Conservation (phyloP, 2,329 filamentous ascomycete genomes). For the Cordyceps pruinosa region DNA sequence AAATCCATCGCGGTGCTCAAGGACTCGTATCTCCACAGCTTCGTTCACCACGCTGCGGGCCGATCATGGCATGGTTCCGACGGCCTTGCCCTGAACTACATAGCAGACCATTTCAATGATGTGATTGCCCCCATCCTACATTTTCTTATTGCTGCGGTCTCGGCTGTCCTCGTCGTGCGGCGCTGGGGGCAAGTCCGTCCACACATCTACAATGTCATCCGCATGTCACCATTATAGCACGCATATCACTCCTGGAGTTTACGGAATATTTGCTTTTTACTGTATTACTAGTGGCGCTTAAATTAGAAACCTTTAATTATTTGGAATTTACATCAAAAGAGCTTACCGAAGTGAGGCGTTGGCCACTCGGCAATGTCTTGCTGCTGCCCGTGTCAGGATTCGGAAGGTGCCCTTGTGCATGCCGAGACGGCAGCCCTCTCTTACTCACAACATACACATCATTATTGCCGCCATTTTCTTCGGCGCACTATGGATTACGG, state of each 20-base stretch:
- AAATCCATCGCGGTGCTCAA: constrained; percentile 14
- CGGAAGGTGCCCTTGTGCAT: neutral
- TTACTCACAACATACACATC: neutral
- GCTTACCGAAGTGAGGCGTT: no score
- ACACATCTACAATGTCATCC: neutral
- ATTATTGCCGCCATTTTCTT: neutral
- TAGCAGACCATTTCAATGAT: constrained; percentile 14
- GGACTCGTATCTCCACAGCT: constrained; percentile 9
- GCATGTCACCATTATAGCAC: neutral
- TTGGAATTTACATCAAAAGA: no score
- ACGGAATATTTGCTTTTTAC: neutral
- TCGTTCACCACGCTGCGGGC: constrained; percentile 18
- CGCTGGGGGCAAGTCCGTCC: neutral
- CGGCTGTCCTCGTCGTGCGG: neutral
- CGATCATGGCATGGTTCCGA: constrained; percentile 21
- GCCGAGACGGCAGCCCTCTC: neutral
- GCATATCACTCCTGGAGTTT: neutral
- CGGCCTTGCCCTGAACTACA: constrained; percentile 17
- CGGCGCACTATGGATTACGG: neutral
- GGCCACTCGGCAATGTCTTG: no score
- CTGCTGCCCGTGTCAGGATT: no score
- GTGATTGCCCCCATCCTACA: neutral
- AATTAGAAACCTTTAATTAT: no score
- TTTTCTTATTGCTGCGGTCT: neutral
- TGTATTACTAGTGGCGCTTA: no score